Base-by-base conservation (phyloP, 2,329 filamentous ascomycete genomes). In the Thermothelomyces thermophilus region DNA sequence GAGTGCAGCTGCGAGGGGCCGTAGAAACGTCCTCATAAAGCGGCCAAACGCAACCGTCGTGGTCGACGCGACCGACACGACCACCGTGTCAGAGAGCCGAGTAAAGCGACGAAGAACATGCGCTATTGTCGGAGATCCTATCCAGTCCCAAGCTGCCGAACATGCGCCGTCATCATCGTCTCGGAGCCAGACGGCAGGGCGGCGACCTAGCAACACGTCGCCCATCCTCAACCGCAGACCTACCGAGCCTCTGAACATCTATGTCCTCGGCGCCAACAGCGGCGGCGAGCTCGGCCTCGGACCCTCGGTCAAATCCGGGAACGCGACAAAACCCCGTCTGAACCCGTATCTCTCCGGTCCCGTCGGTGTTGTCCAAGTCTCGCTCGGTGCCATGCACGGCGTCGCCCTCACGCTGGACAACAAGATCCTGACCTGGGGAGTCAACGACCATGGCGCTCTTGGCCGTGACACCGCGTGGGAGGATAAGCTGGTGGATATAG, bases 371-470 rank as follows among this genome's bases (percentile, higher is more conserved):
- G 86, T 91, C 2, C 80, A 86, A 64, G 68, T 93, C 50, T 82
- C 85, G 45, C 80, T 83, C 50, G 88, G 87, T 52, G 87, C 86
- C 47, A 91, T 93, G 87, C 87, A 94, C 68, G 81, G 76, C 46
- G 73, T 85, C 54, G 87, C 84, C 5, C 70, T 93, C 46, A 91
- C 87, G 34, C 76, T 82, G 58, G 84, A 91, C 66, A 87, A 89
- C 72, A 82, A 81, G 68, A 84, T 93, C 59, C 70, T 89, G 48
- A 89, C 86, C 30, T 94, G 88, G 87, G 87, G 87, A 42, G 87
- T 91, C 58, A 93, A 93, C 63, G 87, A 93, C 62, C 82, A 89
- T 61, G 85, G 85, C 54, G 86, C 88, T 5, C 75, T 93, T 28
- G 88, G 87, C 35, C 76, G 88, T 60, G 78, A 86, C 62, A 90